These are phyloP conservation scores for Cyberlindnera mycetangii DNA, from an alignment of 805 yeast genomes.

Conservation along the genomic window DNA sequence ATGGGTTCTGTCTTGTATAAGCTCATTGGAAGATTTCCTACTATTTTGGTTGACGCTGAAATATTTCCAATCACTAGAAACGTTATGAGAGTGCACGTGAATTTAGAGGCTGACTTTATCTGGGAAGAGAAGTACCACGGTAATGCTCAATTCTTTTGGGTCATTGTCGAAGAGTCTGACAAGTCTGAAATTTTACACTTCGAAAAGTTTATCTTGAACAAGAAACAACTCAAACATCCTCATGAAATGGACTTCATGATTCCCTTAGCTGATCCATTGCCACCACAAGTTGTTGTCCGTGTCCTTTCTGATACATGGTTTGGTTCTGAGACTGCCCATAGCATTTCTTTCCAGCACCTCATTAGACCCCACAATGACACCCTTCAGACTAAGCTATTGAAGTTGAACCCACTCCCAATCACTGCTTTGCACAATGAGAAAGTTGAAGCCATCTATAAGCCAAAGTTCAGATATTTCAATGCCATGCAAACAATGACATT, in stretches of 20 bases:
- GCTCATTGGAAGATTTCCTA: slow-evolving; percentile 71
- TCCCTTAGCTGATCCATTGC: slow-evolving; percentile 85
- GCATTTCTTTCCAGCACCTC: slow-evolving; percentile 86
- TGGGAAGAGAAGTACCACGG: slow-evolving; percentile 90
- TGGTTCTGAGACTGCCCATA: slow-evolving; percentile 72
- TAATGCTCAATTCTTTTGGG: slow-evolving; percentile 84
- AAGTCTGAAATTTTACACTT: slow-evolving; percentile 71
- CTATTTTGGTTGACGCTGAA: slow-evolving; percentile 69
- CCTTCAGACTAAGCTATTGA: slow-evolving; percentile 72
- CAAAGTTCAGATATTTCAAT: slow-evolving; percentile 80
- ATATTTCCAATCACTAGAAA: slow-evolving; percentile 84
- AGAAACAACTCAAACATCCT: slow-evolving; percentile 46
- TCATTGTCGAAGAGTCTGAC: slow-evolving; percentile 84
- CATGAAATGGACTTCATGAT: slow-evolving; percentile 91
- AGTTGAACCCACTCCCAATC: slow-evolving; percentile 82
- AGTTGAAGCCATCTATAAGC: slow-evolving; percentile 65
- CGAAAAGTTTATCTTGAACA: slow-evolving; percentile 72
- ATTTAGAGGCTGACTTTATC: slow-evolving; percentile 68
- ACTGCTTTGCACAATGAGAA: slow-evolving; percentile 69
- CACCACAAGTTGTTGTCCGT: slow-evolving; percentile 80
- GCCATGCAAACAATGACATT: slow-evolving; percentile 99
- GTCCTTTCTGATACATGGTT: slow-evolving; percentile 86
- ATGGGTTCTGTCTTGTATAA: slow-evolving; percentile 65
- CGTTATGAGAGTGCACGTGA: slow-evolving; percentile 78
- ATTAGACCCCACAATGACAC: slow-evolving; percentile 88